Evolutionary conservation across 148 eudicot species (phyloP).

Genomic region (Amaranthus palmeri): DNA sequence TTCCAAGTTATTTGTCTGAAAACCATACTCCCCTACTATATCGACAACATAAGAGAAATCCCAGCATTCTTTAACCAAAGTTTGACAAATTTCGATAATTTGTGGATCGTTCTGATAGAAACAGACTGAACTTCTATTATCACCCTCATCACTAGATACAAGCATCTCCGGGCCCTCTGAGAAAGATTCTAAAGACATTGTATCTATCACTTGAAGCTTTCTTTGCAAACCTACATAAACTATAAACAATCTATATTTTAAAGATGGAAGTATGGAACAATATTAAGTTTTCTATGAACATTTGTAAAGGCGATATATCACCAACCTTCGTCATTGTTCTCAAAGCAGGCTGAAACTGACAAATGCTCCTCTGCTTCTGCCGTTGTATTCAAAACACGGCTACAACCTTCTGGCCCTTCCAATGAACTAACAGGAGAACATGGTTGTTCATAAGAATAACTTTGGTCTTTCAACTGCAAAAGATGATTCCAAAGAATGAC

Average conservation of each 20-base stretch:
- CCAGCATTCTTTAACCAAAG: slow-evolving; percentile 34
- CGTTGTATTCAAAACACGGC: background rate
- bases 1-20: slow-evolving; percentile 28
- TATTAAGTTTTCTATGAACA: background rate
- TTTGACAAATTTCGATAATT: slow-evolving; percentile 25
- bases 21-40: slow-evolving; percentile 52
- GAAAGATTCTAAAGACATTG: slow-evolving; percentile 39
- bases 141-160: slow-evolving; percentile 56
- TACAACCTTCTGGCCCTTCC: slow-evolving; percentile 37
- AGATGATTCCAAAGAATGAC: background rate
- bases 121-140: slow-evolving; percentile 30
- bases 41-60: slow-evolving; percentile 70
- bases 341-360: slow-evolving; percentile 21
- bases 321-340: slow-evolving; percentile 39
- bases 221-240: slow-evolving; percentile 33
- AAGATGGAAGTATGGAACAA: background rate
- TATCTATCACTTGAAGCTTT: slow-evolving; percentile 41
- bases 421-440: slow-evolving; percentile 31
- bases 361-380: slow-evolving; percentile 13
- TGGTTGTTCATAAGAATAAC: slow-evolving; percentile 19
- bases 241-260: background rate
- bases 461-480: slow-evolving; percentile 16
- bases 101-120: slow-evolving; percentile 26
- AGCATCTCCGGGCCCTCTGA: slow-evolving; percentile 53
- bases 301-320: background rate